Evolutionary conservation across 2,329 filamentous ascomycete species (phyloP), one percentile per base, ranked within the genome.

Genomic region (Colletotrichum lentis): DNA sequence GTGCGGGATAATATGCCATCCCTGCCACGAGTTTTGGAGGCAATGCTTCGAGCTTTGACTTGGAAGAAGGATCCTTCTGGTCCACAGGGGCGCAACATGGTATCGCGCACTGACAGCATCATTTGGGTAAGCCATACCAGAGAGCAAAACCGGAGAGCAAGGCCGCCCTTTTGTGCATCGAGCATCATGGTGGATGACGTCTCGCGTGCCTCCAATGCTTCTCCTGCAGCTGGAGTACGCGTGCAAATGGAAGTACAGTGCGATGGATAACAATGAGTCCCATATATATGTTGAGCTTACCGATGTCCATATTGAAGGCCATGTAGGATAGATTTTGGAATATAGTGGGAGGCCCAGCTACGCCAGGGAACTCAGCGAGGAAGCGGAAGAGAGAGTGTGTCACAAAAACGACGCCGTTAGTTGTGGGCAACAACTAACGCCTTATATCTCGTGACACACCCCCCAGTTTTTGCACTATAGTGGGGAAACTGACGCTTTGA

Each of bases 11-110:
- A 60, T 22, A 31, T 10, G 27, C 27, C 27, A 31, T 31, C 27
- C 7, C 20, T 50, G 10, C 44, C 27, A 22, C 6, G 7, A 63
- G 31, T 50, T 35, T 27, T 56, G 14, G 22, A 31, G 16, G 18
- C 22, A 18, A 43, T 18, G 43, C 18, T 50, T 22, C 44, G 22
- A 43, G 61, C 61, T 56, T 49, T 35, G 61, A 54, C 50, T 54
- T 22, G 11, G 22, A 49, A 8, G 18, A 44, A 3, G 18, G 16
- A 27, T n/a, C 24, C 8, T 11, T 20, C n/a, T 3, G 16, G 18
- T 35, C 20, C 14, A 24, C 47, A 50, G 24, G 47, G 24, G 10
- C 47, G 16, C 22, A 49, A 6, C 39, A 39, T 27, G 59, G 12
- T 22, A 18, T 35, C 24, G n/a, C 18, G 43, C n/a, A 39, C 27